Conservation (phyloP, 257 asterid species). For the Salvia splendens region DNA sequence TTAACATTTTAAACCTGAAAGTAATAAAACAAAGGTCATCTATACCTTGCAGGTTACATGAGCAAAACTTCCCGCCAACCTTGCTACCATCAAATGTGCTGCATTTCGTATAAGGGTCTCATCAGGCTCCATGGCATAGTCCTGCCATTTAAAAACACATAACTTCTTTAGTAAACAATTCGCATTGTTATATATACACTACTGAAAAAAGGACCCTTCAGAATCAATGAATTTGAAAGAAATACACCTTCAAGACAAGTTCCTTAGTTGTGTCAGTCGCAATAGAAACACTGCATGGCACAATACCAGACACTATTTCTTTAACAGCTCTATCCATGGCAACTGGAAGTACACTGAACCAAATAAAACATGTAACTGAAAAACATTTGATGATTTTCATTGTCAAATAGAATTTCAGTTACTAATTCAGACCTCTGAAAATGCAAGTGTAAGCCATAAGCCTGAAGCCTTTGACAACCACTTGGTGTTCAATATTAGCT, state of each 20-base stretch:
- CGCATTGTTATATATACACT: not conserved
- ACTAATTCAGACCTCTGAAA: slow-evolving; percentile 77
- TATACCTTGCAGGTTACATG: slow-evolving; percentile 99
- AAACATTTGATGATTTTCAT: not conserved
- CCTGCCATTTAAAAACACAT: slow-evolving; percentile 49
- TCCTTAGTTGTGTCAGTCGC: slow-evolving; percentile 97
- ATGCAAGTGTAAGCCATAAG: slow-evolving; percentile 65
- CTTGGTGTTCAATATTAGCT: slow-evolving; percentile 86
- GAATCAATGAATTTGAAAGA: not conserved
- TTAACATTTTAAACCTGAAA: slow-evolving; percentile 9
- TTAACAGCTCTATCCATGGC: slow-evolving; percentile 96
- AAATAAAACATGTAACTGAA: slow-evolving; percentile 29
- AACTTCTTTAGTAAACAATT: slow-evolving; percentile 16
- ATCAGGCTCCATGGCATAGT: slow-evolving; percentile 95
- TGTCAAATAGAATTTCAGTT: slow-evolving; percentile 23
- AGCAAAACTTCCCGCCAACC: slow-evolving; percentile 96
- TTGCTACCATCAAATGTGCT: slow-evolving; percentile 98
- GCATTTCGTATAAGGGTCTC: slow-evolving; percentile 89
- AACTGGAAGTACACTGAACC: slow-evolving; percentile 75
- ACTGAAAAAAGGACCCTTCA: slow-evolving; percentile 2
- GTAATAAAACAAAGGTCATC: slow-evolving; percentile 1
- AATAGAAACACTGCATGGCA: slow-evolving; percentile 92
- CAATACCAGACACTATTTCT: slow-evolving; percentile 84
- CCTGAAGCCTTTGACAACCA: slow-evolving; percentile 81
- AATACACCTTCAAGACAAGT: slow-evolving; percentile 82